A percentile compares a stretch with the other conserved stretches of the same genome.
Evolutionary conservation across 345 rosid species (phyloP).

Genomic region (Iberis pinnata): DNA sequence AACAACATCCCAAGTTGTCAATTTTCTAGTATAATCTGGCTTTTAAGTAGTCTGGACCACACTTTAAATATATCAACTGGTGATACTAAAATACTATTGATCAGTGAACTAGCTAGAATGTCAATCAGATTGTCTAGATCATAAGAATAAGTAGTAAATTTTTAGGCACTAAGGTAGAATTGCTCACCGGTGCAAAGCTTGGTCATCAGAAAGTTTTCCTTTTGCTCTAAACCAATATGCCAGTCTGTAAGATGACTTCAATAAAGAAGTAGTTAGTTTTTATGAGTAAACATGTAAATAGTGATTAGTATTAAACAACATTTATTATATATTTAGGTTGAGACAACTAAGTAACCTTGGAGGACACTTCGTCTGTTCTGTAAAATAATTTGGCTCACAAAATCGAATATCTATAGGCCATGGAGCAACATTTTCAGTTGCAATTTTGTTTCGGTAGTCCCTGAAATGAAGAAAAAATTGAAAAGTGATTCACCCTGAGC

Average conservation of each 20-base stretch:
- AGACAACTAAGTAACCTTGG: constrained; percentile 50
- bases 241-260: constrained; percentile 39
- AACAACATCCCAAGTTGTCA: too few species aligned
- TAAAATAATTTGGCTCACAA: constrained; percentile 60
- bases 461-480: constrained; percentile 36
- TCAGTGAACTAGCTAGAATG: too few species aligned
- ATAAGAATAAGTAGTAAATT: too few species aligned
- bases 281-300: neutral
- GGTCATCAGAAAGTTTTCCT: constrained; percentile 85
- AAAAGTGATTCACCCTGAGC: constrained; percentile 10
- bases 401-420: constrained; percentile 88
- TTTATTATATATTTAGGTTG: neutral
- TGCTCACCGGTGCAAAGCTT: constrained; percentile 93
- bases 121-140: too few species aligned
- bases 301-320: neutral
- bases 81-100: too few species aligned
- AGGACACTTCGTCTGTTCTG: constrained; percentile 64
- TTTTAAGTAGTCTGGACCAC: too few species aligned
- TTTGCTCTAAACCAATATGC: constrained; percentile 85
- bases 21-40: too few species aligned
- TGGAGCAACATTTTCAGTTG: constrained; percentile 43
- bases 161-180: too few species aligned
- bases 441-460: constrained; percentile 71
- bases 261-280: neutral
- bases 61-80: too few species aligned